phyloP scores from a whole-genome alignment of 2,329 filamentous ascomycete species.

The Phialophora verrucosa region DNA sequence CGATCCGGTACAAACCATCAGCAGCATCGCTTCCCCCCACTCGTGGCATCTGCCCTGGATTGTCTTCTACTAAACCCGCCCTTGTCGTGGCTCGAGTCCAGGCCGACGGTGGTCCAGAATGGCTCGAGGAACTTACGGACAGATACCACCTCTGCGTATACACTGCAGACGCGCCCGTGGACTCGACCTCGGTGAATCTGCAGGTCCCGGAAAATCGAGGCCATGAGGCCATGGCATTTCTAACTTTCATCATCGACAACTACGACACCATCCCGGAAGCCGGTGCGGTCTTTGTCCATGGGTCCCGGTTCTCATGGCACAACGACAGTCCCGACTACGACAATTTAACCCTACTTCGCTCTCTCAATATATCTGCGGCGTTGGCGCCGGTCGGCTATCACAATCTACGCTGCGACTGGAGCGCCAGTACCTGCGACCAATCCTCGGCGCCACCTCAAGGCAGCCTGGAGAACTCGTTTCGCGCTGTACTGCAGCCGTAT shows the following conservation, averaged over 20 bases:
- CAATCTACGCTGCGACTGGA: constrained; percentile 60
- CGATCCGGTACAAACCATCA: constrained; percentile 2
- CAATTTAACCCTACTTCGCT: constrained; percentile 49
- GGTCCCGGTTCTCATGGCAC: constrained; percentile 53
- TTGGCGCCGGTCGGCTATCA: constrained; percentile 52
- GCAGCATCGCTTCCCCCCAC: constrained; percentile 21
- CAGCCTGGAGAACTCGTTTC: constrained; percentile 49
- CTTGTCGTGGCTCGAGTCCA: constrained; percentile 52
- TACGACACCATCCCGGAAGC: constrained; percentile 48
- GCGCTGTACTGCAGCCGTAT: constrained; percentile 51
- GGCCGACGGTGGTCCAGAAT: constrained; percentile 51
- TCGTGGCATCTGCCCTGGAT: constrained; percentile 52
- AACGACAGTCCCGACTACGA: constrained; percentile 54
- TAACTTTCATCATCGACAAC: constrained; percentile 57
- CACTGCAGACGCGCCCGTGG: constrained; percentile 46
- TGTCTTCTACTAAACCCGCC: constrained; percentile 51
- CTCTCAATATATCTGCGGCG: constrained; percentile 49
- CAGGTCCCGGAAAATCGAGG: constrained; percentile 55
- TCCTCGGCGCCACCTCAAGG: constrained; percentile 47
- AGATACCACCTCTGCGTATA: constrained; percentile 57
- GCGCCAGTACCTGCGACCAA: constrained; percentile 49
- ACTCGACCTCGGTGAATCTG: constrained; percentile 43
- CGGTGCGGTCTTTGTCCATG: constrained; percentile 53
- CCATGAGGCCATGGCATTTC: constrained; percentile 56
- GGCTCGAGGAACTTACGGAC: constrained; percentile 49